Evolutionary conservation across 371 early-diverging fungal genomes (phyloP).

Genomic region (Mortierella sp.): DNA sequence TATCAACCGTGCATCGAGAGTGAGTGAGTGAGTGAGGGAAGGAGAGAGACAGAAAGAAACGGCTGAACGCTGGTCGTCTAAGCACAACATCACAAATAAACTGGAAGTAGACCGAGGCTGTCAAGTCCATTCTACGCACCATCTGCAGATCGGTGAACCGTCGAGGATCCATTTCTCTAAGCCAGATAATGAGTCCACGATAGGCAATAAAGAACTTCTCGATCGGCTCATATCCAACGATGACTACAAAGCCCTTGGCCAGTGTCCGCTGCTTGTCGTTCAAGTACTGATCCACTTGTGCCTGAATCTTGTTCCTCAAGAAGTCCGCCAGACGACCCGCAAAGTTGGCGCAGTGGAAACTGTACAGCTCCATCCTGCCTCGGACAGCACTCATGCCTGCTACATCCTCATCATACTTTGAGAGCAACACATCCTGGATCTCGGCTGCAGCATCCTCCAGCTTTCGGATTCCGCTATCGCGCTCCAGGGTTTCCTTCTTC

Average conservation of each 20-base stretch:
- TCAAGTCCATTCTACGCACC: too few species aligned
- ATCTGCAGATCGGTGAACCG: constrained; percentile 88
- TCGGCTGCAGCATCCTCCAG: constrained; percentile 84
- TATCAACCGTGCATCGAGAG: constrained; percentile 16
- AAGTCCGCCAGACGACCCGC: constrained; percentile 81
- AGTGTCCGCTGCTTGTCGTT: constrained; percentile 64
- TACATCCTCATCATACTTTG: constrained; percentile 75
- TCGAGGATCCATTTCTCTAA: constrained; percentile 90
- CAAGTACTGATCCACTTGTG: constrained; percentile 65
- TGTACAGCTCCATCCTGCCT: constrained; percentile 82
- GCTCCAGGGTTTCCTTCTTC: constrained; percentile 86
- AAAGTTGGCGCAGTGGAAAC: constrained; percentile 83
- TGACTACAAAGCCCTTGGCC: constrained; percentile 55
- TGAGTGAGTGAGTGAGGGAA: too few species aligned
- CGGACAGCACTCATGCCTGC: constrained; percentile 81
- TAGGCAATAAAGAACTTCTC: constrained; percentile 84
- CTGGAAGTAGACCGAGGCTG: not conserved
- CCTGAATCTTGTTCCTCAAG: constrained; percentile 60
- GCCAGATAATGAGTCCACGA: constrained; percentile 90
- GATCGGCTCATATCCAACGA: constrained; percentile 74
- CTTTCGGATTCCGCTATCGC: constrained; percentile 76
- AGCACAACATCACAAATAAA: too few species aligned
- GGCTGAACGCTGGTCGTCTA: too few species aligned
- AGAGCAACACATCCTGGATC: constrained; percentile 82
- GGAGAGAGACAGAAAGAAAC: too few species aligned